Base-by-base conservation (phyloP, 495 filamentous ascomycete genomes). In the Penicillium cataractarum region DNA sequence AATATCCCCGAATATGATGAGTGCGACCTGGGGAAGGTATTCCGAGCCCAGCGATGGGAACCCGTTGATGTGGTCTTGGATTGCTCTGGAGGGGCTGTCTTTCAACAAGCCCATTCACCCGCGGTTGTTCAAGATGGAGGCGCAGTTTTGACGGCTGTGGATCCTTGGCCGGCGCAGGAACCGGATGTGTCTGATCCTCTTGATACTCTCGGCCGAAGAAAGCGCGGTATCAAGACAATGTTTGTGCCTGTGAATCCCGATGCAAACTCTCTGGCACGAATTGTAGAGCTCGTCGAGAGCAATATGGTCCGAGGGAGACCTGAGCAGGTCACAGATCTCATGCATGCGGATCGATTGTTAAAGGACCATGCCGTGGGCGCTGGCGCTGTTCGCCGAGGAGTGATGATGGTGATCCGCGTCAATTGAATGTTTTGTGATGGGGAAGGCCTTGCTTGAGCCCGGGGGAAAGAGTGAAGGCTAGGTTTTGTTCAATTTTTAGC, bases 41-140 rank as follows among this genome's bases (percentile, higher is more conserved):
- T 81, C 63, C 71, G 71, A 22, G n/a, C 51, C 10, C 70, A 69
- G 13, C 58, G 65, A 17, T 78, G 71, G 71, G 61, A 62, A 0
- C 74, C 77, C 6, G 76, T 80, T 17, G 76, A 81, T 60, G 60
- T 80, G 22, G 76, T 79, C 9, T 64, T 81, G 24, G 78, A 81
- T 37, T 80, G 77, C 46, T 63, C 67, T 0, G 76, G 76, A 9
- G 65, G 67, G 1, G 64, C 70, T 22, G 70, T 75, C 35, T 75
- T 77, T 63, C 66, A 62, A 9, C 67, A 74, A 31, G 68, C 71
- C 12, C 76, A 80, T 67, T 73, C 68, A 1, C 62, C 68, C 0
- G 55, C 58, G 42, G 73, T 80, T 7, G 69, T 79, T 4, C 75
- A 71, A 44, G 68, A 77, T 26, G 54, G 65, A n/a, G 78, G 77